Conservation (phyloP, 1,284 basidiomycete species). For the Pyrrhoderma noxium region DNA sequence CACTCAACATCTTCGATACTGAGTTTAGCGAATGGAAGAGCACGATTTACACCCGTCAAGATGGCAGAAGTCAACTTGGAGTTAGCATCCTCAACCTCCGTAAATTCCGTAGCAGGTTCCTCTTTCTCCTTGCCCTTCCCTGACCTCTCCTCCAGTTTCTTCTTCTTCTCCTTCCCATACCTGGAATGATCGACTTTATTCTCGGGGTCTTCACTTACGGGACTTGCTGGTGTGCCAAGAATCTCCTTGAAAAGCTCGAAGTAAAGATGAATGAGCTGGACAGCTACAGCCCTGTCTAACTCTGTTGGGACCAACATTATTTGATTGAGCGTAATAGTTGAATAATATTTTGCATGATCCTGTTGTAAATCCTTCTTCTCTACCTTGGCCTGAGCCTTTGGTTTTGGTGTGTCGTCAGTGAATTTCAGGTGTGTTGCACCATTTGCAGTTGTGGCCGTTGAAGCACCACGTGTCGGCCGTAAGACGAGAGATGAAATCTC, state of each 20-base stretch:
- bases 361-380: conserved; percentile 29
- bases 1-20: conserved; percentile 49
- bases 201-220: conserved; percentile 27
- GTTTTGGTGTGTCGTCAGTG: conserved; percentile 28
- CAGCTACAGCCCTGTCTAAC: conserved; percentile 71
- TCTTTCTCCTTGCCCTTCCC: conserved; percentile 34
- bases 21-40: conserved; percentile 85
- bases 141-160: conserved; percentile 26
- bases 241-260: conserved; percentile 94
- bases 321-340: conserved; percentile 91
- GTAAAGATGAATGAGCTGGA: conserved; percentile 83
- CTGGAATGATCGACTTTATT: conserved; percentile 32
- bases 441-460: conserved; percentile 32
- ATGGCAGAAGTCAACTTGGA: conserved; percentile 88
- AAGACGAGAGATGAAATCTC: conserved; percentile 82
- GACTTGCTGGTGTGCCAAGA: conserved; percentile 48
- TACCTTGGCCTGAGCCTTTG: conserved; percentile 23
- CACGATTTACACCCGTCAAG: conserved; percentile 92
- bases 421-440: conserved; percentile 34
- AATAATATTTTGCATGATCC: conserved; percentile 81
- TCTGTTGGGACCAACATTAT: conserved; percentile 67
- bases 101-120: conserved; percentile 53
- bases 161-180: conserved; percentile 28
- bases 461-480: conserved; percentile 39
- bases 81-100: conserved; percentile 73